phyloP scores from a whole-genome alignment of 2,329 filamentous ascomycete genomes.

The Aspergillus latus region DNA sequence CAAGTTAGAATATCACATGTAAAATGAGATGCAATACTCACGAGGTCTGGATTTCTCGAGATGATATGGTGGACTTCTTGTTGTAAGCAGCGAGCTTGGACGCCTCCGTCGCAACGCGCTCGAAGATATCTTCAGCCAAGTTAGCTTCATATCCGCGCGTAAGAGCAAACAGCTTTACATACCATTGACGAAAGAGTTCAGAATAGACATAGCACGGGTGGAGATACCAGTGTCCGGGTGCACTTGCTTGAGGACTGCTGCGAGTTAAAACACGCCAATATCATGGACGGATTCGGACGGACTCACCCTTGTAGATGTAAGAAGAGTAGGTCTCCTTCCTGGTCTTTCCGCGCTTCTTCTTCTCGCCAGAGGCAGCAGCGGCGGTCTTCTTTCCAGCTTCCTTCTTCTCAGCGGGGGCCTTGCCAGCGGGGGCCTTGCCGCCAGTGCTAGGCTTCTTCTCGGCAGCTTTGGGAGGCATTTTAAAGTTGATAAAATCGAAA shows the following conservation, averaged over 20 bases:
- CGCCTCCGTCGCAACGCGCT: slow-evolving; percentile 97
- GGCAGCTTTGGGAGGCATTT: slow-evolving; percentile 97
- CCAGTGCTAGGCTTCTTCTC: slow-evolving; percentile 95
- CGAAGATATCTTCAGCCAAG: slow-evolving; percentile 77
- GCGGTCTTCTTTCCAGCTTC: slow-evolving; percentile 98
- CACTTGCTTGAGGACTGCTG: slow-evolving; percentile 95
- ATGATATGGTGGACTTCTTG: slow-evolving; percentile 99
- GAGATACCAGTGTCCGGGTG: slow-evolving; percentile 99
- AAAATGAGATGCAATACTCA: slow-evolving; percentile 41
- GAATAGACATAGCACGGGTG: slow-evolving; percentile 98
- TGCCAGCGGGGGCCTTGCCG: slow-evolving; percentile 82
- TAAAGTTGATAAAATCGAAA: slow-evolving; percentile 38
- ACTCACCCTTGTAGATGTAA: slow-evolving; percentile 99
- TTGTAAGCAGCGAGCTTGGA: slow-evolving; percentile 99
- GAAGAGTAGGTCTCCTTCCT: slow-evolving; percentile 99
- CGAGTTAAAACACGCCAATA: slow-evolving; percentile 9
- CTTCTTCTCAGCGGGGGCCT: slow-evolving; percentile 95
- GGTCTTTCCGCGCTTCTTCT: slow-evolving; percentile 99
- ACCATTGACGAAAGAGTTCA: slow-evolving; percentile 99
- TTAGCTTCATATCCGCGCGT: neutral
- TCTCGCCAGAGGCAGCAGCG: slow-evolving; percentile 83
- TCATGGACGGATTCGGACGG: slow-evolving; percentile 29
- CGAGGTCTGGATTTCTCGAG: slow-evolving; percentile 98
- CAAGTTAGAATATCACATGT: slow-evolving; percentile 27
- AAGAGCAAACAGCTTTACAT: slow-evolving; percentile 40